Base-by-base conservation (phyloP, 371 early-diverging fungal species). In the Rhizomucor miehei region DNA sequence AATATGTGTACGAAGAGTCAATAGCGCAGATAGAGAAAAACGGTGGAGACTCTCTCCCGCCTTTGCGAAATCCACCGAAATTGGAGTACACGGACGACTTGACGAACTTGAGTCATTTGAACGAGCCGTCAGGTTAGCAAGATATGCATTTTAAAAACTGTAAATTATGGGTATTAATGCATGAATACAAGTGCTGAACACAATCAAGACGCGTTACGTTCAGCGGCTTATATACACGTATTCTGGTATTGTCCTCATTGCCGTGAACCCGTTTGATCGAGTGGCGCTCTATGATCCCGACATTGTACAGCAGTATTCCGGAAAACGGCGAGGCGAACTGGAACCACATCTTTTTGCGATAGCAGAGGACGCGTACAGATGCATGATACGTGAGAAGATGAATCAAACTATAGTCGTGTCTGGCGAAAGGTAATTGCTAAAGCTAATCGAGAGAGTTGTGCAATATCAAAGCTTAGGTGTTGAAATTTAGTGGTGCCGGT, bases 331-430 rank as follows among this genome's bases (percentile, higher is more conserved):
- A 36, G 96, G 92, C 36, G 93, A 96, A 60, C 80, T 94, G 35
- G 93, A 93, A 51, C 99, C 99, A 12, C 99, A 99, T 73, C 80
- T 99, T 72, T 99, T 94, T 76, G 94, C 94, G 21, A 91, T 97
- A 56, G 96, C 98, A n/a, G 94, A 95, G 71, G 93, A 95, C 70
- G 95, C 98, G 14, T 98, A 94, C 76, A 80, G 90, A 36, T 85
- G 86, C 54, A 91, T 99, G 92, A 79, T 95, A 34, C 81, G 87
- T 23, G 93, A 92, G 48, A 73, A 80, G 56, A 81, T 81, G 64
- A 94, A 97, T 71, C 99, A 99, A 72, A 93, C 96, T 24, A 94
- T 99, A 66, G 89, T 99, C 54, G 95, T 98, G 48, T 93, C 94
- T 3, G 99, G 99, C 51, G 99, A 99, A 76, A 90, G 90, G 71